Evolutionary conservation across 371 early-diverging fungal genomes (phyloP), one percentile per base, ranked within the genome.

Genomic region (Mucor ambiguus): DNA sequence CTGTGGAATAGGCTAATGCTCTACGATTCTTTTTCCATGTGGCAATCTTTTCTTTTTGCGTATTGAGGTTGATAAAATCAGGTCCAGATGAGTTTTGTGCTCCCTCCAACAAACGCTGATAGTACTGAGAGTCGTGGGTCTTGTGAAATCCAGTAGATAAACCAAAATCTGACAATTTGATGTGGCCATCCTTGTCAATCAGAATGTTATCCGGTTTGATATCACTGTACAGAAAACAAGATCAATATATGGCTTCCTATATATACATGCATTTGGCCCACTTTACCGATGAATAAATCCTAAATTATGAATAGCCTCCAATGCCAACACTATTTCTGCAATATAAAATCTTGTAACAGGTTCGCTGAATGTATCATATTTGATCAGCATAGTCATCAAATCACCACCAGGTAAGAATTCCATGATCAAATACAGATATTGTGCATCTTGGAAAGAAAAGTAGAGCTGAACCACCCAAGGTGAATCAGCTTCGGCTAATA

Each of bases 381-480:
- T 95, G 77, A 96, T 95, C 63, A 98, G 79, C 95, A 99, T 95
- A 20, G 96, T 95, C 96, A 99, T 98, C 84, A 99, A 81, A 79
- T 97, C 97, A 61, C 98, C 98, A 32, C 97, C 99, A 0, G 98
- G 97, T 66, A 97, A 77, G 67, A 97, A 98, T 80, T 98, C 99
- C 99, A 98, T 98, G 71, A 98, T 95, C 63, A 98, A 82, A 76
- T 98, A 98, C 33, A 98, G 87, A 73, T 93, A 94, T 60, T 89
- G 85, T n/a, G 92, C 69, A 74, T 98, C 98, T 81, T 98, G 99
- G 80, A 98, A 98, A 22, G 79, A 96, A 72, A 94, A 96, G 75
- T 92, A 96, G 37, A 98, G 85, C 76, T 97, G 95, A 38, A 99
- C 96, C n/a, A 99, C 96, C 98, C 99, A 99, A 44, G 95, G 94